Percentiles rank a stretch among this genome's conserved stretches.
These are phyloP conservation scores for Saccharomyces cerevisiae DNA, from an alignment of 805 yeast genomes.

Conservation along the genomic window DNA sequence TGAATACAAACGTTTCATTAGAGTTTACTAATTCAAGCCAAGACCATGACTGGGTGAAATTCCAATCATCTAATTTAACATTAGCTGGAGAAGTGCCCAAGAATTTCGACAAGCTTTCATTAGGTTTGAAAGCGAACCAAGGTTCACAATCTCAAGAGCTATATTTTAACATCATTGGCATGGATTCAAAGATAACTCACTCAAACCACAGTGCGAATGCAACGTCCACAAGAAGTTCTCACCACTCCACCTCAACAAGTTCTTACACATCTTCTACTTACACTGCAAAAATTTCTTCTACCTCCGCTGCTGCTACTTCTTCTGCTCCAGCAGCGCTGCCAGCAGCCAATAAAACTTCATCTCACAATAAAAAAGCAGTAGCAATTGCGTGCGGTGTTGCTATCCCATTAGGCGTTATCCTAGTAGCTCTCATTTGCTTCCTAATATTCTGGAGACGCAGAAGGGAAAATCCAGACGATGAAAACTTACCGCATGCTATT, in stretches of 20 bases:
- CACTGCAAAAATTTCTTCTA: conserved; percentile 22
- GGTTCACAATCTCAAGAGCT: conserved; percentile 32
- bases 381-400: conserved; percentile 91
- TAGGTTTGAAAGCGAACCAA: conserved; percentile 37
- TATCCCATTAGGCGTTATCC: conserved; percentile 52
- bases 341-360: conserved; percentile 15
- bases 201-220: conserved; percentile 16
- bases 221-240: conserved; percentile 17
- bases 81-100: conserved; percentile 60
- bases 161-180: conserved; percentile 48
- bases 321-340: conserved; percentile 24
- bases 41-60: conserved; percentile 56
- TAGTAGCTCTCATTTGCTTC: conserved; percentile 42
- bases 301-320: conserved; percentile 23
- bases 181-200: conserved; percentile 21
- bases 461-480: conserved; percentile 27
- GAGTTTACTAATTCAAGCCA: conserved; percentile 30
- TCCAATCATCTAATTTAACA: conserved; percentile 51
- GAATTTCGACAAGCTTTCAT: conserved; percentile 34
- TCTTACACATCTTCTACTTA: conserved; percentile 25
- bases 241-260: conserved; percentile 25
- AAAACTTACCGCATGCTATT: conserved; percentile 28
- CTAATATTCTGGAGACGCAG: conserved; percentile 50
- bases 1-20: conserved; percentile 42
- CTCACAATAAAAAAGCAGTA: conserved; percentile 40